Evolutionary conservation across 257 asterid species (phyloP), one percentile per base, ranked within the genome.

Genomic region (Jasminum sambac): DNA sequence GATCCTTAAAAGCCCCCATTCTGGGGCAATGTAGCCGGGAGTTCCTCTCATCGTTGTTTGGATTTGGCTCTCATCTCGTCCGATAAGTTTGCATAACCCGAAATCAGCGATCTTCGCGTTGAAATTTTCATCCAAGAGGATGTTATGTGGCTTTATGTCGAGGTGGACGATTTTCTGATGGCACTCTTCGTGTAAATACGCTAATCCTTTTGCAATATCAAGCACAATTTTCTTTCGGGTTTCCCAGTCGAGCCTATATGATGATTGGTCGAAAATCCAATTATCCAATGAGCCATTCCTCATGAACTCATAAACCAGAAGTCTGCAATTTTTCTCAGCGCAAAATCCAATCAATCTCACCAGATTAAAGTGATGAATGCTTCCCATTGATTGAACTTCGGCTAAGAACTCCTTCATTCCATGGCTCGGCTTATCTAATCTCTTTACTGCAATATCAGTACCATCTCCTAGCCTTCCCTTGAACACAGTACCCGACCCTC

Each of bases 71-170:
- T 52, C 69, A 2, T 74, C 83, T 44, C 69, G 67, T 25, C 71
- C 83, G 2, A 79, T 63, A 3, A 79, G 64, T 39, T 79, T 74
- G 4, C 77, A 74, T 64, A 79, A 13, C 8, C 77, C 79, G 34
- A 79, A 79, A 62, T 79, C 83, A 0, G 80, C 62, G 63, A 74
- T 40, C 25, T 79, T 79, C 17, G 83, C 80, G 37, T 70, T 79
- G 76, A 73, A 69, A 42, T 59, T 6, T 25, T 69, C 58, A 25
- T 78, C 76, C 25, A 73, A 55, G 19, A 78, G 79, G 69, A 78
- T 78, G 67, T 74, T 78, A 30, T 74, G 79, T 0, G 83, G 74
- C 55, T 78, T 66, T 60, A 78, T 78, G 13, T 78, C 74, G 19
- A 78, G 63, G 21, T 78, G 79, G 48, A 74, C 42, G 50, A 78